These are phyloP conservation scores for Excoecaria cochinchinensis DNA, from an alignment of 345 rosid species.

Conservation along the genomic window DNA sequence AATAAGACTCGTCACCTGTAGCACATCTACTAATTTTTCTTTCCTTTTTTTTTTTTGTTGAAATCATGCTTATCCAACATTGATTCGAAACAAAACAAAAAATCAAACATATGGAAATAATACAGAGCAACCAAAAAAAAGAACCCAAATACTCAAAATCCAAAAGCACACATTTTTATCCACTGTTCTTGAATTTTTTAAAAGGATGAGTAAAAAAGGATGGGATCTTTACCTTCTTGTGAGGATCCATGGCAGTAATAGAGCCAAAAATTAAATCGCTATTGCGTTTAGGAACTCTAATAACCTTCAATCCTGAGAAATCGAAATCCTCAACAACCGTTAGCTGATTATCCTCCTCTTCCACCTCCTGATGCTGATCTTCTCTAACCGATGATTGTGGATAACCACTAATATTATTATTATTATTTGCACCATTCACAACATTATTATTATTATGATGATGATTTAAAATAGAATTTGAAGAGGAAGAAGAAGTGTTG, in stretches of 20 bases:
- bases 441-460: slow-evolving; percentile 16
- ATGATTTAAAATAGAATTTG: not conserved
- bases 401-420: slow-evolving; percentile 23
- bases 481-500: slow-evolving; percentile 25
- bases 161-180: not conserved
- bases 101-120: not conserved
- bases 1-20: not conserved
- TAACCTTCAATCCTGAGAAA: slow-evolving; percentile 39
- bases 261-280: slow-evolving; percentile 28
- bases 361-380: slow-evolving; percentile 9
- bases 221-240: slow-evolving; percentile 54
- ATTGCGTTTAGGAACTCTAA: slow-evolving; percentile 61
- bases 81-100: not conserved
- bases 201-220: slow-evolving; percentile 4
- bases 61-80: not conserved
- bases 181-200: no score
- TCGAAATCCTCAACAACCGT: slow-evolving; percentile 49
- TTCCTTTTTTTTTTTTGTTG: no score
- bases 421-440: not conserved
- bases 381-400: slow-evolving; percentile 37
- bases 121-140: not conserved
- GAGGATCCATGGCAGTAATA: slow-evolving; percentile 52
- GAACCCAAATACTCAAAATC: not conserved
- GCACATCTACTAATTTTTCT: not conserved
- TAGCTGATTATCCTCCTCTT: slow-evolving; percentile 25